Evolutionary conservation across 768 basidiomycete species (phyloP).

Genomic region (Pisolithus tinctorius): DNA sequence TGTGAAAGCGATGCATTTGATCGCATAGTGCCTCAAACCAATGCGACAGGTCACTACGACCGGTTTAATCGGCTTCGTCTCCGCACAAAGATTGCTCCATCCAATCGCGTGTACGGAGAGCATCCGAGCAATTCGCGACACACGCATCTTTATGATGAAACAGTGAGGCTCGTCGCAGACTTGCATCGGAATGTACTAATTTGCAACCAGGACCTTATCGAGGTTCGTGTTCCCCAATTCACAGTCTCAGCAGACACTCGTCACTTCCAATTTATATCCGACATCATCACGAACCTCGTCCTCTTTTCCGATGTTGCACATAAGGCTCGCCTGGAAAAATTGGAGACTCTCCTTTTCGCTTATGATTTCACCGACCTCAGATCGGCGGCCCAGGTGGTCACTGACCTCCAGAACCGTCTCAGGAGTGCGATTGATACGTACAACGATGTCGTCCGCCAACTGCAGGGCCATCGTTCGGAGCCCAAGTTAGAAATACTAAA

Average conservation of each 20-base stretch:
- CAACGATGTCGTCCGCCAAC: conserved; percentile 33
- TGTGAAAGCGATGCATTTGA: conserved; percentile 82
- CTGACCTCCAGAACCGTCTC: conserved; percentile 66
- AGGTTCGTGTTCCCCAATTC: conserved; percentile 78
- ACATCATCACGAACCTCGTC: conserved; percentile 78
- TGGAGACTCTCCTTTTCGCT: conserved; percentile 78
- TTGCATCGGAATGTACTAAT: conserved; percentile 1
- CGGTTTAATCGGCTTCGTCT: conserved; percentile 90
- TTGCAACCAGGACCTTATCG: conserved; percentile 62
- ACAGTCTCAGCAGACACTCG: conserved; percentile 78
- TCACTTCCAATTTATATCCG: conserved; percentile 81
- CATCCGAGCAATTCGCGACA: conserved; percentile 19
- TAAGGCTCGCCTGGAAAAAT: conserved; percentile 65
- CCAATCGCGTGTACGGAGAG: conserved; percentile 35
- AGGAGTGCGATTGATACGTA: conserved; percentile 54
- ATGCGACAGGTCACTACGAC: conserved; percentile 82
- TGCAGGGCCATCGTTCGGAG: conserved; percentile 26
- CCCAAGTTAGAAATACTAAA: conserved; percentile 53
- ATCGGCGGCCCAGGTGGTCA: conserved; percentile 65
- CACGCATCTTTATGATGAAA: conserved; percentile 57
- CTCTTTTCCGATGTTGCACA: conserved; percentile 88
- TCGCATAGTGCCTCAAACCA: conserved; percentile 83
- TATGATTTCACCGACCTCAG: conserved; percentile 81
- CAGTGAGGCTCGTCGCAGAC: conserved; percentile 34
- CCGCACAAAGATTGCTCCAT: conserved; percentile 60